A percentile compares a stretch with the other conserved stretches of the same genome.
Conservation (phyloP, 306 rosid genomes). For the Astragalus membranaceus region DNA sequence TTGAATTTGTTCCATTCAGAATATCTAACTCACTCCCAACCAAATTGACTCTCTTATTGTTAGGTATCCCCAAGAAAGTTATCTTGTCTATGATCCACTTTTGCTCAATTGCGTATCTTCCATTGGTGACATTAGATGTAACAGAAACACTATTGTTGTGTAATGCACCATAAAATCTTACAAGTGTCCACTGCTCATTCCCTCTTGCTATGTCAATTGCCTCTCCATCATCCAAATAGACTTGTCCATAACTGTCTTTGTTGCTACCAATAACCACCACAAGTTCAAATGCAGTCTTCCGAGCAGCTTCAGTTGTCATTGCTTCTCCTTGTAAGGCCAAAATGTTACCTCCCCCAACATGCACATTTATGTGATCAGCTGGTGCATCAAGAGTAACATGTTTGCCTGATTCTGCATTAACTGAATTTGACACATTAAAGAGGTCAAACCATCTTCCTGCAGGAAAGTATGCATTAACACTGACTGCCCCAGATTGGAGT, state of each 20-base stretch:
- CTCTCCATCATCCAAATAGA: constrained; percentile 79
- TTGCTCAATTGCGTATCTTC: constrained; percentile 48
- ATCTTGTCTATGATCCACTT: constrained; percentile 54
- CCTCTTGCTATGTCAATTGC: constrained; percentile 40
- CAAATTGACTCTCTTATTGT: neutral
- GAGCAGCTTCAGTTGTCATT: constrained; percentile 34
- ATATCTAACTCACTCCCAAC: constrained; percentile 17
- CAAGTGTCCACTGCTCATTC: constrained; percentile 58
- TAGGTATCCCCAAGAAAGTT: constrained; percentile 56
- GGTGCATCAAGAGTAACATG: constrained; percentile 58
- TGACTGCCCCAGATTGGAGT: constrained; percentile 38
- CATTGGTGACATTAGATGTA: constrained; percentile 51
- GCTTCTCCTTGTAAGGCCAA: constrained; percentile 77
- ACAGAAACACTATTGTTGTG: constrained; percentile 12
- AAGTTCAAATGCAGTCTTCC: constrained; percentile 57
- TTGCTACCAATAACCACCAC: constrained; percentile 41
- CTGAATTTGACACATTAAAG: constrained; percentile 55
- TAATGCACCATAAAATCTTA: constrained; percentile 34
- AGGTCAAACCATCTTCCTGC: constrained; percentile 86
- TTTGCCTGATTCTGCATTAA: constrained; percentile 42
- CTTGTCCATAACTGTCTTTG: constrained; percentile 46
- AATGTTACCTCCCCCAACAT: constrained; percentile 68
- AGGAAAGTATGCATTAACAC: constrained; percentile 75
- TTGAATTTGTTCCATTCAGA: constrained; percentile 22
- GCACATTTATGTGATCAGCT: constrained; percentile 67